A percentile compares a stretch with the other conserved stretches of the same genome.
Evolutionary conservation across 2,329 filamentous ascomycete genomes (phyloP).

Genomic region (Ophioceras dolichostomum): DNA sequence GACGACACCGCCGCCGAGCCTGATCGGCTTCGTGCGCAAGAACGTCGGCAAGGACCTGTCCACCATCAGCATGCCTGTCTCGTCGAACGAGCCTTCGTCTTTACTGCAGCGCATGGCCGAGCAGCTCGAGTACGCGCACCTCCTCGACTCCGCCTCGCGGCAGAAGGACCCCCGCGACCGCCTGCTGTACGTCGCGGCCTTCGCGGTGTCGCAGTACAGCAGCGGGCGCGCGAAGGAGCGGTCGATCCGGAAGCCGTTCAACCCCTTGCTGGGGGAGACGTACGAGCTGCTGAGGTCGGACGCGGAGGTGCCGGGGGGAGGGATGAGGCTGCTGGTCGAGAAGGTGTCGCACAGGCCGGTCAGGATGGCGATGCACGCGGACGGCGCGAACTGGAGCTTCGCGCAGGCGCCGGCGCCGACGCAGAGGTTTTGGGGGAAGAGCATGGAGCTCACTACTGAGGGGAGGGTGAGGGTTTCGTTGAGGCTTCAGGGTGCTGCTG

Average conservation of each 20-base stretch:
- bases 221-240: slow-evolving; percentile 76
- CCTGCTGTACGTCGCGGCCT: slow-evolving; percentile 75
- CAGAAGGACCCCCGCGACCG: slow-evolving; percentile 52
- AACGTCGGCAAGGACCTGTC: slow-evolving; percentile 97
- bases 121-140: slow-evolving; percentile 77
- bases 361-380: slow-evolving; percentile 84
- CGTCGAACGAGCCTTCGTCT: slow-evolving; percentile 85
- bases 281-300: slow-evolving; percentile 86
- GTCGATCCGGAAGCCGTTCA: slow-evolving; percentile 91
- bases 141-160: slow-evolving; percentile 65
- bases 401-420: slow-evolving; percentile 77
- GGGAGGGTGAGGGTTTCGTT: slow-evolving; percentile 72
- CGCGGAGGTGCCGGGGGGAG: slow-evolving; percentile 56
- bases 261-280: slow-evolving; percentile 91
- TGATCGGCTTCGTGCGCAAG: slow-evolving; percentile 90
- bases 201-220: slow-evolving; percentile 81
- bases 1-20: slow-evolving; percentile 70
- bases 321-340: slow-evolving; percentile 86
- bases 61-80: slow-evolving; percentile 95
- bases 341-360: slow-evolving; percentile 92
- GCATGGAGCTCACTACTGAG: slow-evolving; percentile 85
- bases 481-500: slow-evolving; percentile 34
- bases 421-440: slow-evolving; percentile 99
- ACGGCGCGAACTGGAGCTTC: slow-evolving; percentile 74
- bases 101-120: slow-evolving; percentile 82